A percentile compares a stretch with the other conserved stretches of the same genome.
phyloP scores from a whole-genome alignment of 2,329 filamentous ascomycete genomes.

The Acrodontium crateriforme region DNA sequence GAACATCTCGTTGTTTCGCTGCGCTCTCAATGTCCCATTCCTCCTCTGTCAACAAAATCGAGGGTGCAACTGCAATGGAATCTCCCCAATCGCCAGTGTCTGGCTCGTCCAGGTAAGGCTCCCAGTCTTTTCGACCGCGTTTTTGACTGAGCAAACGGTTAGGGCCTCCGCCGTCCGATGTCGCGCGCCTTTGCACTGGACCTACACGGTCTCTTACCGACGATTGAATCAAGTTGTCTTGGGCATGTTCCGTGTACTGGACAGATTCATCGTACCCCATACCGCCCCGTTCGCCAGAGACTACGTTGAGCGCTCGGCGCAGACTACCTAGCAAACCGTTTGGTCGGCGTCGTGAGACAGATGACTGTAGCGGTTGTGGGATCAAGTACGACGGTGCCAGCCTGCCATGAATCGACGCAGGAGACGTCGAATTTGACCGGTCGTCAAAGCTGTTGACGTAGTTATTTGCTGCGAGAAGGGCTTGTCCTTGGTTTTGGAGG shows the following conservation, averaged over 20 bases:
- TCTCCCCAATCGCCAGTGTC: slow-evolving; percentile 23
- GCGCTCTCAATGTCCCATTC: slow-evolving; percentile 40
- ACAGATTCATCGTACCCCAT: no score
- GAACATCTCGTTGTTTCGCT: slow-evolving; percentile 33
- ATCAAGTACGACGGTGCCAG: no score
- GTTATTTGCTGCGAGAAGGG: slow-evolving; percentile 27
- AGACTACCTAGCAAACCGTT: slow-evolving; percentile 22
- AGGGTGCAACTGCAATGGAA: slow-evolving; percentile 3
- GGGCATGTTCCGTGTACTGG: slow-evolving; percentile 7
- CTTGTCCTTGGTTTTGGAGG: slow-evolving; percentile 38
- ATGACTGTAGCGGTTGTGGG: background rate
- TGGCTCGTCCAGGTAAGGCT: slow-evolving; percentile 20
- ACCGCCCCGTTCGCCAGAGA: slow-evolving; percentile 12
- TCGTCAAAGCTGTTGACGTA: no score
- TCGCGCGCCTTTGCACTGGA: slow-evolving; percentile 26
- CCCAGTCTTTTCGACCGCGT: slow-evolving; percentile 29
- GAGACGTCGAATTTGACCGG: no score
- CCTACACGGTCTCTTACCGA: no score
- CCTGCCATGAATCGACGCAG: slow-evolving; percentile 2
- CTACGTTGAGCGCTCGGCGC: slow-evolving; percentile 18
- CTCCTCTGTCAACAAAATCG: slow-evolving; percentile 18
- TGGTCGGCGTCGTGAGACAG: slow-evolving; percentile 6
- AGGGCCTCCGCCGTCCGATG: slow-evolving; percentile 29
- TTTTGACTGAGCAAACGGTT: slow-evolving; percentile 26
- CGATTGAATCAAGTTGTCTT: slow-evolving; percentile 1